These are phyloP conservation scores for Coemansia sp. DNA, from an alignment of 192 early-diverging fungal genomes.

Conservation along the genomic window DNA sequence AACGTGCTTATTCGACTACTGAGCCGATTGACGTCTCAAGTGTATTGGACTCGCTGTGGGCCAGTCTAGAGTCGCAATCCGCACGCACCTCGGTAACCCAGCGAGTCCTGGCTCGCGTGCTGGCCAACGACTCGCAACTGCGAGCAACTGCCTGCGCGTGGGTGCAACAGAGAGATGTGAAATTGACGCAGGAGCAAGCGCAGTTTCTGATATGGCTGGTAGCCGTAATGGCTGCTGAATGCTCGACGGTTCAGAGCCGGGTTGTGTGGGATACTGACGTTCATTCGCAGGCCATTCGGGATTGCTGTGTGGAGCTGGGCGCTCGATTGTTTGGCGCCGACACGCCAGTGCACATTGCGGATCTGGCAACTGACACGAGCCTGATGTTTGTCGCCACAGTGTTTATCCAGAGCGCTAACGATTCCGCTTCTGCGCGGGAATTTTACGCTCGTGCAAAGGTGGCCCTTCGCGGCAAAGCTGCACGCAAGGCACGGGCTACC, in stretches of 20 bases:
- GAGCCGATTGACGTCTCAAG: conserved; percentile 1
- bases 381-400: conserved; percentile 20
- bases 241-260: conserved; percentile 2
- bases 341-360: neutral
- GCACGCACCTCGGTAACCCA: conserved; percentile 1
- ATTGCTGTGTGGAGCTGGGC: conserved; percentile 15
- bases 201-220: conserved; percentile 18
- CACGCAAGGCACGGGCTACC: neutral
- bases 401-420: conserved; percentile 15
- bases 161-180: neutral
- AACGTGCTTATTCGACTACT: conserved; percentile 1
- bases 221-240: conserved; percentile 1
- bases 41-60: conserved; percentile 19
- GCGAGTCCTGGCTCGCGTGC: conserved; percentile 22
- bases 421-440: neutral
- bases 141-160: conserved; percentile 18
- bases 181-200: neutral
- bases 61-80: neutral
- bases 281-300: neutral
- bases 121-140: conserved; percentile 17
- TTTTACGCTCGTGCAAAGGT: conserved; percentile 1
- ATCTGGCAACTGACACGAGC: conserved; percentile 1
- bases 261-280: conserved; percentile 22
- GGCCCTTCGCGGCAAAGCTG: neutral
- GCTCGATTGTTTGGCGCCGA: conserved; percentile 1